A percentile compares a stretch with the other conserved stretches of the same genome.
Conservation (phyloP, 179 eudicot genomes). For the Silene vulgaris region DNA sequence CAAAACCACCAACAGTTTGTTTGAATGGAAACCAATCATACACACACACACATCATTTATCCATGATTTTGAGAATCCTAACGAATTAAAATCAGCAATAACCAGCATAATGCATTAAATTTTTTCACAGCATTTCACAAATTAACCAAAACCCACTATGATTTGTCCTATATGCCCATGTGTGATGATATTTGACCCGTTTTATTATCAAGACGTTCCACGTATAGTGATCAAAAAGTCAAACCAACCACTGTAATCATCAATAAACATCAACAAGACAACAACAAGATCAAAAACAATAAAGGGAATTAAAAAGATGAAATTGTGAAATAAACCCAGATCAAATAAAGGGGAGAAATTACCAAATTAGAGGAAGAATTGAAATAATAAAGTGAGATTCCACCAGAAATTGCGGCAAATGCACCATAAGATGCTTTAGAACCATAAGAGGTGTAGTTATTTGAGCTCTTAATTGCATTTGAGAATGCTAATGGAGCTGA, state of each 20-base stretch:
- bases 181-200: not conserved
- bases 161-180: too few relatives aligned
- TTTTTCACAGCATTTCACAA: not conserved
- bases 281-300: conserved; percentile 10
- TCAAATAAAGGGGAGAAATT: conserved; percentile 19
- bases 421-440: conserved; percentile 51
- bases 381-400: conserved; percentile 55
- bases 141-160: not conserved
- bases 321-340: conserved; percentile 17
- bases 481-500: conserved; percentile 44
- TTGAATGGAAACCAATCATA: not conserved
- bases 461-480: conserved; percentile 31
- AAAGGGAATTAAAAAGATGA: not conserved
- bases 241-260: conserved; percentile 7
- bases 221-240: not conserved
- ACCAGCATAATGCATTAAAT: not conserved
- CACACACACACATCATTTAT: not conserved
- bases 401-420: conserved; percentile 73
- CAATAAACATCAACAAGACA: not conserved
- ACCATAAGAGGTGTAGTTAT: conserved; percentile 30
- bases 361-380: conserved; percentile 64
- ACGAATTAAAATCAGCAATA: not conserved
- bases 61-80: not conserved
- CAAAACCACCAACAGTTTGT: not conserved
- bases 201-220: too few relatives aligned